Evolutionary conservation across 2,329 filamentous ascomycete species (phyloP), one percentile per base, ranked within the genome.

Genomic region (Ceratocystis cacaofunesta): DNA sequence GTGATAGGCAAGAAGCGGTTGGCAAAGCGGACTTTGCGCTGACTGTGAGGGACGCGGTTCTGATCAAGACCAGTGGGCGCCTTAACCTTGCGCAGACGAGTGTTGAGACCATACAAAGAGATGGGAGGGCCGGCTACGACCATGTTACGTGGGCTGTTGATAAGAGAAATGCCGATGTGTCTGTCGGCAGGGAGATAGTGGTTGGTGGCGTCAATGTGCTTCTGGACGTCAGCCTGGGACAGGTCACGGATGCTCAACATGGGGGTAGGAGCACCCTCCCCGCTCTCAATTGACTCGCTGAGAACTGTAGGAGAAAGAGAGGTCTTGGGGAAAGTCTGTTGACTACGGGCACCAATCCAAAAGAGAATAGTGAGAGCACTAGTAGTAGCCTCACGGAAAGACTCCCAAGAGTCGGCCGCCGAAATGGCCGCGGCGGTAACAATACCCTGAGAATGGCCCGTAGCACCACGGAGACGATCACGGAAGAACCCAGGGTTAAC

Each of bases 241-340:
- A 99, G 84, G 73, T 99, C 94, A 62, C 94, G 90, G 70, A 99
- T 95, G 72, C 94, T 97, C 70, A 99, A 79, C 94, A 99, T 99
- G 52, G 94, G 95, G 1, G 94, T 97, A 1, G 95, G 94, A 5
- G 82, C 83, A n/a, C 95, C 95, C 77, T 99, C 94, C 63, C 94
- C 92, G 74, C 94, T 87, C 73, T 96, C 92, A 70, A 90, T 82
- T 1, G 94, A 96, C 76, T 99, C 94, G 73, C 92, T 90, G 64
- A 99, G 82, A 72, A 92, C 90, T 57, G 85, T 89, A 0, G 94
- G 95, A 2, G 92, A 90, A 71, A 99, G 82, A 43, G 94, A 97
- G 2, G 94, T 99, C 70, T 89, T 86, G 48, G 94, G 95, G 77
- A 96, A 99, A 1, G 92, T 92, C 76, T 99, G 94, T 76, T 99